Conservation (phyloP, 192 early-diverging fungal species). For the Coemansia sp. region DNA sequence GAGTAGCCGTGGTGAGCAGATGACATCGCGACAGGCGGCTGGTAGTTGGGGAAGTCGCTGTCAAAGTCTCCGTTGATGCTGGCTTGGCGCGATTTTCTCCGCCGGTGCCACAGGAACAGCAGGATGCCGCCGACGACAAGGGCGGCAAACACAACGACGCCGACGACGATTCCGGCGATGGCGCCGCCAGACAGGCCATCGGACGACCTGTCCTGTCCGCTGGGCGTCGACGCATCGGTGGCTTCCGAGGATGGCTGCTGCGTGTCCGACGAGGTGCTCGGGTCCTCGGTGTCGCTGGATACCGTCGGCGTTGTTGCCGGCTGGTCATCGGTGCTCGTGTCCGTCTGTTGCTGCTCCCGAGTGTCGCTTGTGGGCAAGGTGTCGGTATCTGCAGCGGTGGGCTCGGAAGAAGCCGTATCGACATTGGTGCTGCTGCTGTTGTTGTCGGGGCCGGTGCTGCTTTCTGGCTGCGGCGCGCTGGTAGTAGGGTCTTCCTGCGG, state of each 20-base stretch:
- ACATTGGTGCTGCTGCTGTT: neutral
- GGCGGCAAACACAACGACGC: slow-evolving; percentile 12
- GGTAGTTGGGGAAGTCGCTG: slow-evolving; percentile 11
- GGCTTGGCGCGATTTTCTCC: slow-evolving; percentile 7
- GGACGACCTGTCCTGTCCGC: neutral
- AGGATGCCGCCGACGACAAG: slow-evolving; percentile 9
- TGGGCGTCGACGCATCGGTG: neutral
- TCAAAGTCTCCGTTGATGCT: slow-evolving; percentile 9
- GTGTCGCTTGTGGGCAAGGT: neutral
- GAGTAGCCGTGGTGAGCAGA: neutral
- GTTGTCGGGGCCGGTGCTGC: neutral
- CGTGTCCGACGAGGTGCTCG: neutral
- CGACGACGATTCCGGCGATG: slow-evolving; percentile 25
- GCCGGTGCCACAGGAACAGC: slow-evolving; percentile 10
- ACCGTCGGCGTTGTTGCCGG: neutral
- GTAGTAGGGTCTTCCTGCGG: neutral
- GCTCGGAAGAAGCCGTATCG: neutral
- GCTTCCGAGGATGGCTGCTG: neutral
- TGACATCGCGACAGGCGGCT: neutral
- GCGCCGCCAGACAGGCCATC: slow-evolving; percentile 20
- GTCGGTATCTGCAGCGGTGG: neutral
- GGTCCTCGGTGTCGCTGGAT: neutral
- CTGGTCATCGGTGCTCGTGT: neutral
- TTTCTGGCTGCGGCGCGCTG: neutral
- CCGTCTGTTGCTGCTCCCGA: neutral